phyloP scores from a whole-genome alignment of 495 filamentous ascomycete species.

The Lentithecium fluviatile region DNA sequence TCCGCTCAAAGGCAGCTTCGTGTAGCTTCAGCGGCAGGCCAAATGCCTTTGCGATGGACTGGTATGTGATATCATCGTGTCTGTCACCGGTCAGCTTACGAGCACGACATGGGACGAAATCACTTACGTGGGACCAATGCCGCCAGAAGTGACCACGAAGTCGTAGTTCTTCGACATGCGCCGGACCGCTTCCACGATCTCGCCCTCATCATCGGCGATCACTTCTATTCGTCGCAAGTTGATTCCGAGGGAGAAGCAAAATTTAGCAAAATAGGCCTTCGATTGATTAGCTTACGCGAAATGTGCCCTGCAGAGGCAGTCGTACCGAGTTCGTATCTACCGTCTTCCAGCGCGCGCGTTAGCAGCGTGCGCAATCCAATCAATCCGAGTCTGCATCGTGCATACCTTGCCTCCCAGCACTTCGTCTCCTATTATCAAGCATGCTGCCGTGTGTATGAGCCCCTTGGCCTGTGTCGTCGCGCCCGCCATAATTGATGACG shows the following conservation, averaged over 20 bases:
- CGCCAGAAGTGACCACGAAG: conserved; percentile 89
- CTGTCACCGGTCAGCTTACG: conserved; percentile 43
- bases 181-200: conserved; percentile 83
- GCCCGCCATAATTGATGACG: conserved; percentile 38
- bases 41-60: conserved; percentile 90
- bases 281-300: neutral
- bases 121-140: conserved; percentile 85
- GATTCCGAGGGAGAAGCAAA: conserved; percentile 89
- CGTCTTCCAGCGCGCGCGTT: conserved; percentile 49
- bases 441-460: conserved; percentile 85
- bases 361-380: conserved; percentile 30
- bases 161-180: conserved; percentile 88
- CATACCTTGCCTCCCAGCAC: conserved; percentile 91
- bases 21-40: conserved; percentile 72
- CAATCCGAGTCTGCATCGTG: conserved; percentile 30
- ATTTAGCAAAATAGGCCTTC: conserved; percentile 76
- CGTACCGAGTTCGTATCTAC: conserved; percentile 79
- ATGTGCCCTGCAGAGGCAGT: neutral
- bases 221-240: conserved; percentile 86
- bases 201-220: conserved; percentile 83
- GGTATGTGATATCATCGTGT: conserved; percentile 97
- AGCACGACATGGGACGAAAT: neutral
- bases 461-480: conserved; percentile 55
- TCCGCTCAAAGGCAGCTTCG: conserved; percentile 68
- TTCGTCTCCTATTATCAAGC: conserved; percentile 94